Evolutionary conservation across 2,329 filamentous ascomycete species (phyloP).

Genomic region (Alternaria conjuncta): DNA sequence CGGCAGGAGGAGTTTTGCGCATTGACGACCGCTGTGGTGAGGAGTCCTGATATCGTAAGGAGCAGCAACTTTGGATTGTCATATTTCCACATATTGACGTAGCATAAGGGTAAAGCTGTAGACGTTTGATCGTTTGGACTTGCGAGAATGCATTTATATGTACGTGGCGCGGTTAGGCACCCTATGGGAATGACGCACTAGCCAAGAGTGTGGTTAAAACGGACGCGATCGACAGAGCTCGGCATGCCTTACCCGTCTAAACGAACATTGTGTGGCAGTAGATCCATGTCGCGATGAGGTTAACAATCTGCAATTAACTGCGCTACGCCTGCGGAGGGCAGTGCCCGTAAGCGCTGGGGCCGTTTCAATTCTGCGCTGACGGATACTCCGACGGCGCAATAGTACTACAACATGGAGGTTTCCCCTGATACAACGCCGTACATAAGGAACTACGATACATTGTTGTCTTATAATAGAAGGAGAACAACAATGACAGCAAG

Average conservation of each 20-base stretch:
- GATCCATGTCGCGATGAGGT: not conserved
- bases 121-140: not conserved
- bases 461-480: not conserved
- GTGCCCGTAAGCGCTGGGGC: not conserved
- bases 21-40: not conserved
- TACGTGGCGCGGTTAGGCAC: not conserved
- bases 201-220: not conserved
- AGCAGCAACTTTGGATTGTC: not conserved
- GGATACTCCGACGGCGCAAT: not conserved
- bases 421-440: not conserved
- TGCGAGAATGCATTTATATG: not conserved
- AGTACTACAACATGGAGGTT: not conserved
- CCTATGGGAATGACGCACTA: not conserved
- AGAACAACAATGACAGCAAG: not conserved
- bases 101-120: not conserved
- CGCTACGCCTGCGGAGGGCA: not conserved
- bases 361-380: not conserved
- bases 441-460: not conserved
- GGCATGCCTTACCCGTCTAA: not conserved
- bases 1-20: not conserved
- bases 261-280: not conserved
- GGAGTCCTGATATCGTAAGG: constrained; percentile 4
- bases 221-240: not conserved
- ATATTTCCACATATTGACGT: not conserved
- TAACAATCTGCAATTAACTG: not conserved